These are phyloP conservation scores for Penicillium capsulatum DNA, from an alignment of 2,329 filamentous ascomycete genomes.

Conservation along the genomic window DNA sequence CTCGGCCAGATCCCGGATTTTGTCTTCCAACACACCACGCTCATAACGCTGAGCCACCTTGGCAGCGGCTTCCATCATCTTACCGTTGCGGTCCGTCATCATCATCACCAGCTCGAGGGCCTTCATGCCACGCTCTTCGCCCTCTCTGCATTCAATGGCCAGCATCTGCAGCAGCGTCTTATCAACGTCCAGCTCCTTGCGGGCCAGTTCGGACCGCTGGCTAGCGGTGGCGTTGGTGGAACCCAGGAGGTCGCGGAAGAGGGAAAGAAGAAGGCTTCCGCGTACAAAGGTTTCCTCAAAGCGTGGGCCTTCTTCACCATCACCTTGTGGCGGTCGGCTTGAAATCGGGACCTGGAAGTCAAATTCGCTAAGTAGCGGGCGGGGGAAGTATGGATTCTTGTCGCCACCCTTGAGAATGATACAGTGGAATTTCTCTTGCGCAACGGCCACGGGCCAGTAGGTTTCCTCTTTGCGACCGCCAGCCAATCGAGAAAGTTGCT, in stretches of 20 bases:
- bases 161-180: slow-evolving; percentile 86
- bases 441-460: slow-evolving; percentile 94
- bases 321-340: slow-evolving; percentile 46
- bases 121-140: slow-evolving; percentile 91
- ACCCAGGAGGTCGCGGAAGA: slow-evolving; percentile 70
- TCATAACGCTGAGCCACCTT: slow-evolving; percentile 88
- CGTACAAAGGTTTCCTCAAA: slow-evolving; percentile 82
- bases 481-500: slow-evolving; percentile 72
- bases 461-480: slow-evolving; percentile 80
- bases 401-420: slow-evolving; percentile 98
- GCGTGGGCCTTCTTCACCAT: slow-evolving; percentile 39
- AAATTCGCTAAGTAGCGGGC: slow-evolving; percentile 86
- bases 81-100: slow-evolving; percentile 77
- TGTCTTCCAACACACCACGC: slow-evolving; percentile 72
- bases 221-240: slow-evolving; percentile 60
- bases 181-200: slow-evolving; percentile 79
- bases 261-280: slow-evolving; percentile 64
- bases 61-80: slow-evolving; percentile 85
- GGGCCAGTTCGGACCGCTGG: slow-evolving; percentile 63
- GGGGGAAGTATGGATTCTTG: slow-evolving; percentile 86
- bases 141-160: slow-evolving; percentile 83
- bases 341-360: slow-evolving; percentile 81
- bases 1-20: slow-evolving; percentile 84
- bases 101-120: slow-evolving; percentile 84
- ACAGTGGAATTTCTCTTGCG: slow-evolving; percentile 89